Conservation (phyloP, 768 basidiomycete genomes). For the Kwoniella sp. region DNA sequence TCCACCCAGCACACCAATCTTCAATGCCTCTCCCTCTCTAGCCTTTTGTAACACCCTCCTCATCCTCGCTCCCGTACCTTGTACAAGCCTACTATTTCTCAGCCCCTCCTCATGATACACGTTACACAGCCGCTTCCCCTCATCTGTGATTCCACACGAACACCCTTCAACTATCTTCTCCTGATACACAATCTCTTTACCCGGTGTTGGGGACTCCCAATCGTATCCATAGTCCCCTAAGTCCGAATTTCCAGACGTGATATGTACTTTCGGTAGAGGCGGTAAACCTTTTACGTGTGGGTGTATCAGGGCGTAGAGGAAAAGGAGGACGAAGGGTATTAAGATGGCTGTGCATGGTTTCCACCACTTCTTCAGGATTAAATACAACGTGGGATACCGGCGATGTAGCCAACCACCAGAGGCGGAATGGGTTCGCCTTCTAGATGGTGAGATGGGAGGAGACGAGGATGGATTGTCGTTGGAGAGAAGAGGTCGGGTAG, state of each 20-base stretch:
- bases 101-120: slow-evolving; percentile 47
- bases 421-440: background rate
- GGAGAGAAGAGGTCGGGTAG: slow-evolving; percentile 5
- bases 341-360: slow-evolving; percentile 30
- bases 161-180: slow-evolving; percentile 27
- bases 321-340: slow-evolving; percentile 35
- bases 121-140: slow-evolving; percentile 42
- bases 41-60: slow-evolving; percentile 42
- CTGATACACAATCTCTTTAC: slow-evolving; percentile 9
- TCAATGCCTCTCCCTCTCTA: slow-evolving; percentile 36
- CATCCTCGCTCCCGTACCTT: slow-evolving; percentile 47
- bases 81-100: slow-evolving; percentile 27
- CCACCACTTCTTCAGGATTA: slow-evolving; percentile 30
- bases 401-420: slow-evolving; percentile 6
- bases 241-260: slow-evolving; percentile 9
- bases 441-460: background rate
- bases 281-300: slow-evolving; percentile 46
- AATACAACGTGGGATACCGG: slow-evolving; percentile 1
- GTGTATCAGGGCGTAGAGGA: slow-evolving; percentile 39
- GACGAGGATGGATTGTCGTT: background rate
- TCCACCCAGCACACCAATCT: slow-evolving; percentile 51
- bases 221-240: background rate
- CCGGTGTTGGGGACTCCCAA: background rate
- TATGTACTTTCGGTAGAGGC: slow-evolving; percentile 34
- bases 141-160: slow-evolving; percentile 33